Percentiles rank a stretch among this genome's conserved stretches.
Evolutionary conservation across 257 asterid species (phyloP).

Genomic region (Solanum okadae): DNA sequence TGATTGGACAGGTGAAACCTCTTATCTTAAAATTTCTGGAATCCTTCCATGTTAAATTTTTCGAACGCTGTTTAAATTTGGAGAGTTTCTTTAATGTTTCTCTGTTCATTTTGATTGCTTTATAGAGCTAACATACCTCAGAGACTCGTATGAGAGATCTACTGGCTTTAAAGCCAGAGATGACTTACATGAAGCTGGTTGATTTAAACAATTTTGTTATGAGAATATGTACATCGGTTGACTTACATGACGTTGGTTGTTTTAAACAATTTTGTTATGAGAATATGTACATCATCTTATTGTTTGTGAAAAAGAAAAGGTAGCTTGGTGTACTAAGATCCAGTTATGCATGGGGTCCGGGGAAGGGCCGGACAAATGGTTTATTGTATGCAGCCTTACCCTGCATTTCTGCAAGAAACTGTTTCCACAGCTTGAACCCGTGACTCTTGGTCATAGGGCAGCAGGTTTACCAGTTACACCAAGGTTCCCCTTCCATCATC

Average conservation of each 20-base stretch:
- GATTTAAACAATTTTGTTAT: neutral
- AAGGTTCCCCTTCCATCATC: neutral
- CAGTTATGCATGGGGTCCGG: neutral
- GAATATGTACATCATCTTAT: neutral
- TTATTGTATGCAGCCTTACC: neutral
- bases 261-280: neutral
- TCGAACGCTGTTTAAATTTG: neutral
- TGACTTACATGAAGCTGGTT: neutral
- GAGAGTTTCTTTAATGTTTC: neutral
- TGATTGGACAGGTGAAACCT: conserved; percentile 62
- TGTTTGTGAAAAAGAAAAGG: neutral
- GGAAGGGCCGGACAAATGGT: neutral
- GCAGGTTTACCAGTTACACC: neutral
- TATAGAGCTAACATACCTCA: neutral
- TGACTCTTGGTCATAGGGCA: neutral
- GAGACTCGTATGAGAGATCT: neutral
- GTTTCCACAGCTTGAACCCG: neutral
- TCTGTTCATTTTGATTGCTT: neutral
- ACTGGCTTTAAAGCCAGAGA: neutral
- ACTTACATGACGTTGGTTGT: neutral
- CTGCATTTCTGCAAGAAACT: neutral
- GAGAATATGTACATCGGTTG: neutral
- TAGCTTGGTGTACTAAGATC: neutral
- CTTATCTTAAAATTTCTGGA: neutral
- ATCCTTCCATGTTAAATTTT: neutral